A percentile compares a stretch with the other conserved stretches of the same genome.
Evolutionary conservation across 192 early-diverging fungal species (phyloP).

Genomic region (Umbelopsis sp.): DNA sequence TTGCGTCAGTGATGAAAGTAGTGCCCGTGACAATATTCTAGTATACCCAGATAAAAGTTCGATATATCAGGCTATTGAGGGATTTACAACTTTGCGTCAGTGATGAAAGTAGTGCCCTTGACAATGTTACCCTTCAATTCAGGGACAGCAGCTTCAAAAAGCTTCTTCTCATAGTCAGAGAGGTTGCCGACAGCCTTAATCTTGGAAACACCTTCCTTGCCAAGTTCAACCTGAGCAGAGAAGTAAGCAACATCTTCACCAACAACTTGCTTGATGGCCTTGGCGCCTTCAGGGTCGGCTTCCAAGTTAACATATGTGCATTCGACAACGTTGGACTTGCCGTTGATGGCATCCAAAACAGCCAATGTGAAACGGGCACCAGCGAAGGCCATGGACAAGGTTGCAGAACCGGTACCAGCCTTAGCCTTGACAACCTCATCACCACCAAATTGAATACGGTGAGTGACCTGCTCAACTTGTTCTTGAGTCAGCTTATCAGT

Average conservation of each 20-base stretch:
- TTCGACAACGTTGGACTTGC: slow-evolving; percentile 85
- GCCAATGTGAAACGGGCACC: slow-evolving; percentile 91
- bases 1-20: slow-evolving; percentile 14
- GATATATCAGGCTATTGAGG: background rate
- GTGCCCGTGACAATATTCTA: slow-evolving; percentile 87
- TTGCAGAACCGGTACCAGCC: slow-evolving; percentile 90
- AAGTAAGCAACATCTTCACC: slow-evolving; percentile 72
- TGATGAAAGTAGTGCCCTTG: slow-evolving; percentile 66
- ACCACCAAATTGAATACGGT: slow-evolving; percentile 99
- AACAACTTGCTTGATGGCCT: slow-evolving; percentile 36
- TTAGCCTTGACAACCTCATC: slow-evolving; percentile 99
- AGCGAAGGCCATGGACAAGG: slow-evolving; percentile 88
- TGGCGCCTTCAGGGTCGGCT: slow-evolving; percentile 57
- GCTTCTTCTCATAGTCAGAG: slow-evolving; percentile 83
- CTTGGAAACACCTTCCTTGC: slow-evolving; percentile 84
- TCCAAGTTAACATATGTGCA: slow-evolving; percentile 81
- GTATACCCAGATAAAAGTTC: no score
- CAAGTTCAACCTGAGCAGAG: slow-evolving; percentile 78
- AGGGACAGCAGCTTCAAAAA: slow-evolving; percentile 79
- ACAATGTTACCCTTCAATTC: slow-evolving; percentile 93
- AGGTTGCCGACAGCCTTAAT: slow-evolving; percentile 80
- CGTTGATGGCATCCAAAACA: slow-evolving; percentile 80
- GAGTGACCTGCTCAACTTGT: slow-evolving; percentile 85
- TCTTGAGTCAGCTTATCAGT: slow-evolving; percentile 74
- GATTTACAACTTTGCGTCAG: slow-evolving; percentile 16